Base-by-base conservation (phyloP, 305 asterid species). In the Solanum hybrid region DNA sequence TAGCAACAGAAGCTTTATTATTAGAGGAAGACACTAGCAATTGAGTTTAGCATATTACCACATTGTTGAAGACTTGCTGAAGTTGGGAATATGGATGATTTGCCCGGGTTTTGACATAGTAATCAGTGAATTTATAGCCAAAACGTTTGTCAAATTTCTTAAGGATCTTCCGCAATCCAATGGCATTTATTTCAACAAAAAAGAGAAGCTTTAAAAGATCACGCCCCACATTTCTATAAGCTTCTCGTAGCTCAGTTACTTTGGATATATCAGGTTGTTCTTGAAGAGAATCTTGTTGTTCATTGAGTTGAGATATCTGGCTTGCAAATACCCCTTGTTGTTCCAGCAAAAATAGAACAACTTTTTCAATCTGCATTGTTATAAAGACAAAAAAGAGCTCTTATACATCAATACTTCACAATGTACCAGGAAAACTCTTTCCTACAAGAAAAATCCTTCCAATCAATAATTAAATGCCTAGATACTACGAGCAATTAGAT, bases 61-160 rank as follows among this genome's bases (percentile, higher is more conserved):
- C 99, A 91, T 97, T 99, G 94, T 96, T 97, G 93, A 96, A 96
- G 76, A 97, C 97, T 94, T 97, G 99, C 94, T 94, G 98, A 91
- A 97, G 99, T 92, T 96, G 99, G 89, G 99, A 97, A 92, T 95
- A 96, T 40, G 99, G 99, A 93, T 97, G 99, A 92, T 94, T 95
- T 32, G 99, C 98, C 81, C 99, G 98, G 71, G 99, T 96, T 91
- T 95, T 96, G 91, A 96, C 98, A 78, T 96, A 97, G 92, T 97
- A 95, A 93, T 96, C 95, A 66, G 99, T 96, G 93, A 97, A 97
- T 88, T 91, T 94, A 93, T 95, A 96, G 78, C 97, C 96, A 89
- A 96, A 94, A 66, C 99, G 93, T 95, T 97, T 97, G 92, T 97
- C 99, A 73, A 96, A 95, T 92, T 97, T 97, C 93, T 97, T 97